Base-by-base conservation (phyloP, 805 yeast genomes). In the Cyberlindnera xylosilytica region DNA sequence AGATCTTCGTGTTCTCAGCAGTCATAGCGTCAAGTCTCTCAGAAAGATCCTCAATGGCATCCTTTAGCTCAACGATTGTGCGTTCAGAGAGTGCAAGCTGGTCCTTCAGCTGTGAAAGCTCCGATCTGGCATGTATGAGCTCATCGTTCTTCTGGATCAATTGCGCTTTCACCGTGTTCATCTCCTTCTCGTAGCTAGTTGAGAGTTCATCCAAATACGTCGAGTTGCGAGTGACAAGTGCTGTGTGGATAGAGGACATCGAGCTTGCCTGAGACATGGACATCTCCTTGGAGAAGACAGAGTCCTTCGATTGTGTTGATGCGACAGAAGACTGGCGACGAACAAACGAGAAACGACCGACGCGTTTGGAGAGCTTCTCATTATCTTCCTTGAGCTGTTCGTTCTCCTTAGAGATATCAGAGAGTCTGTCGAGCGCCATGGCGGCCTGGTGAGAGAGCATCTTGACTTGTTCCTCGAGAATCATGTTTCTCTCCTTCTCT, bases 381-480 rank as follows among this genome's bases (percentile, higher is more conserved):
- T 54, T 55, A 32, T 56, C 53, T 13, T 34, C 40, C 27, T 36
- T 52, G 29, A 57, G 23, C 1, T 22, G 17, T 3, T 50, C 51
- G 26, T 57, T 54, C 29, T 50, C 55, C 33, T 46, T 54, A 6
- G 41, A 30, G 3, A 46, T 43, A n/a, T 56, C 61, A 4, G 49
- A 49, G 18, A 57, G 41, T 34, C 43, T 42, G 34, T 58, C 62
- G 28, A 58, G 41, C 4, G 60, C 60, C 33, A 42, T 9, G 1
- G 60, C 51, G 11, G 61, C 62, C 19, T 58, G 61, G 9, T 49
- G 53, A 6, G 58, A 46, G 10, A 58, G 38, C 30, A 53, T 43
- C 33, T 47, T 45, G 13, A 58, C 44, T 28, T 58, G 62, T 35
- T 58, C 53, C 36, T 58, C 62, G 13, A 58, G 36, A 13, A 57